These are phyloP conservation scores for Crithidia acanthocephali DNA, from an alignment of 208 protist genomes.

Conservation along the genomic window DNA sequence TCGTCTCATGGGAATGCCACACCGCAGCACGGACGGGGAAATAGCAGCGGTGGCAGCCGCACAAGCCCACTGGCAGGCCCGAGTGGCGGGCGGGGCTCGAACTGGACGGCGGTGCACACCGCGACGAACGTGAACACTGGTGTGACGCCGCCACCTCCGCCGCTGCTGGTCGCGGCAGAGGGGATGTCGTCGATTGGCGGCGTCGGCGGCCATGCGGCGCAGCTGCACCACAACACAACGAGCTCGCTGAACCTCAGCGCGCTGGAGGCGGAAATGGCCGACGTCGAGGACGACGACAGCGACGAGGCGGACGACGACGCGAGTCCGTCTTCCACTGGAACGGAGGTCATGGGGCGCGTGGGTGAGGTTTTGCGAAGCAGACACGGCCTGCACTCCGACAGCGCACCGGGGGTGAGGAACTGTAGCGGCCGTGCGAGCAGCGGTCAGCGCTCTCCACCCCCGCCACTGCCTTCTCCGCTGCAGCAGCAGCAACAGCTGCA, in stretches of 20 bases:
- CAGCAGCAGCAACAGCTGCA: background rate
- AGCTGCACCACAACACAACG: background rate
- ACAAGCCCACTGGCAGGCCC: background rate
- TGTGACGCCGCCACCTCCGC: slow-evolving; percentile 16
- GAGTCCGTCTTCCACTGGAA: too few species aligned
- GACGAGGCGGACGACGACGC: too few species aligned
- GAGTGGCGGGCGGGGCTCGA: slow-evolving; percentile 4
- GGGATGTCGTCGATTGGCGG: background rate
- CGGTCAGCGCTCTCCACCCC: background rate
- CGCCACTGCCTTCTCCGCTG: background rate
- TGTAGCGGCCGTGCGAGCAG: background rate
- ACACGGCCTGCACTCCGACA: background rate
- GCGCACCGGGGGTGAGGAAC: background rate
- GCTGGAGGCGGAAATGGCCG: background rate
- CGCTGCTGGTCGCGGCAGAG: background rate
- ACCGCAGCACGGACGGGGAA: background rate
- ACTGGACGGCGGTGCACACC: slow-evolving; percentile 40
- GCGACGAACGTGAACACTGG: slow-evolving; percentile 32
- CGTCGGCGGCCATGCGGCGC: background rate
- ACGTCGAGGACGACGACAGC: background rate
- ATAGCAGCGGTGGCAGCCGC: background rate
- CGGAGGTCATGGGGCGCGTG: too few species aligned
- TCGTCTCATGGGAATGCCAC: too few species aligned
- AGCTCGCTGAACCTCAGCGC: slow-evolving; percentile 2
- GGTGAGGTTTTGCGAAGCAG: background rate